Evolutionary conservation across 192 early-diverging fungal species (phyloP).

Genomic region (Dissophora globulifera): DNA sequence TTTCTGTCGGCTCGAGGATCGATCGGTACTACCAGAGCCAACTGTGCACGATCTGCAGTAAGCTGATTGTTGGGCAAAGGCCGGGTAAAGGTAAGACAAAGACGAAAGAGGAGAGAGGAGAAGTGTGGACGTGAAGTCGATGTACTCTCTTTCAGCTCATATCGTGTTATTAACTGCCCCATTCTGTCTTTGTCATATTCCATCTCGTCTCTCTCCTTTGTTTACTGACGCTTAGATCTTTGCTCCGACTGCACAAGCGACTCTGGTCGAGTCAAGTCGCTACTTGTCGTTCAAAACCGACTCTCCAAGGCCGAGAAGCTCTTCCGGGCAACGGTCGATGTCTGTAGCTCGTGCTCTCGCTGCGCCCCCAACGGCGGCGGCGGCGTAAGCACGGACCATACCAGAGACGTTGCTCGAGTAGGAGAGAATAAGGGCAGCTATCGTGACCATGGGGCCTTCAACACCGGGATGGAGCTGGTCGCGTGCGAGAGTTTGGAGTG

Average conservation of each 20-base stretch:
- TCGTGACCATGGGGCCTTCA: background rate
- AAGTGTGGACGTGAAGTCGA: background rate
- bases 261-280: conserved; percentile 1
- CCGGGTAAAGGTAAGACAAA: background rate
- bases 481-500: conserved; percentile 52
- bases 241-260: conserved; percentile 30
- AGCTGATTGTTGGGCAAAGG: conserved; percentile 45
- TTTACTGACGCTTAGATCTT: too few species aligned
- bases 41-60: conserved; percentile 71
- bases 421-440: background rate
- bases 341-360: conserved; percentile 46
- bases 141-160: too few species aligned
- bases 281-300: conserved; percentile 17
- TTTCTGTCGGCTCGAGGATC: conserved; percentile 57
- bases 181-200: too few species aligned
- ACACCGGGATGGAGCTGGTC: conserved; percentile 25
- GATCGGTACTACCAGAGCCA: conserved; percentile 77
- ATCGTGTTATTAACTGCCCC: too few species aligned
- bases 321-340: conserved; percentile 24
- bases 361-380: conserved; percentile 4
- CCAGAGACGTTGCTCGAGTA: too few species aligned
- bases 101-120: background rate
- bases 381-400: conserved; percentile 6
- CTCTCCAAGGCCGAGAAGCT: conserved; percentile 30
- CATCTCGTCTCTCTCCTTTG: too few species aligned